Percentiles rank a stretch among this genome's conserved stretches.
Evolutionary conservation across 345 rosid species (phyloP).

Genomic region (Arabis hirsuta): DNA sequence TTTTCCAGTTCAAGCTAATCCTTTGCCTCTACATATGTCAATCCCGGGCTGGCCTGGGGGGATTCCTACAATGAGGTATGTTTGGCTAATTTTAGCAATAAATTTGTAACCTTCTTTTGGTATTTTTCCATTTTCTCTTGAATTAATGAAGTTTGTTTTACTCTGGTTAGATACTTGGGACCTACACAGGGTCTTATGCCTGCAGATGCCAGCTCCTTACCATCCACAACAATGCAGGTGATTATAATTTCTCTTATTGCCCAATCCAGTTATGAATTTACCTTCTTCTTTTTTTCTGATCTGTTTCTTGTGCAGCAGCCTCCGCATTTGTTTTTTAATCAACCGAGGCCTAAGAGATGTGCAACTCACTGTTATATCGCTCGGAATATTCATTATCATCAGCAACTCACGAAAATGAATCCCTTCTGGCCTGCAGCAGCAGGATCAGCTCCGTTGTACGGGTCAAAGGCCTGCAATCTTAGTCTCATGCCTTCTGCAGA

Average conservation of each 20-base stretch:
- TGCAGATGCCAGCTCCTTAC: slow-evolving; percentile 64
- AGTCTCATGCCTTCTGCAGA: slow-evolving; percentile 65
- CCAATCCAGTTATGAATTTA: not conserved
- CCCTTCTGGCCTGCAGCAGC: slow-evolving; percentile 77
- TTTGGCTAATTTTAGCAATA: slow-evolving; percentile 6
- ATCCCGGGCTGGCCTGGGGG: slow-evolving; percentile 81
- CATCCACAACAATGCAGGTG: slow-evolving; percentile 74
- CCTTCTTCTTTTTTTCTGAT: not conserved
- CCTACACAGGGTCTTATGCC: slow-evolving; percentile 83
- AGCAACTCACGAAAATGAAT: slow-evolving; percentile 69
- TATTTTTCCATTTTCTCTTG: not conserved
- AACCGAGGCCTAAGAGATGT: slow-evolving; percentile 75
- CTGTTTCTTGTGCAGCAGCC: slow-evolving; percentile 59
- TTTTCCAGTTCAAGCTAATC: slow-evolving; percentile 58
- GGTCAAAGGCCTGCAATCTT: slow-evolving; percentile 65
- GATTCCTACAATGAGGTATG: slow-evolving; percentile 87
- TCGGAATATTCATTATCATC: slow-evolving; percentile 61
- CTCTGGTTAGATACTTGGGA: slow-evolving; percentile 61
- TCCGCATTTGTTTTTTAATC: slow-evolving; percentile 62
- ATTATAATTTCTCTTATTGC: not conserved
- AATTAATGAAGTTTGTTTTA: slow-evolving; percentile 28
- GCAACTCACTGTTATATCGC: slow-evolving; percentile 91
- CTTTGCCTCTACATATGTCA: slow-evolving; percentile 64
- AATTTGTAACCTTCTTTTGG: not conserved
- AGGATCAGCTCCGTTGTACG: slow-evolving; percentile 63